Conservation (phyloP, 495 filamentous ascomycete species). For the Podospora comata region DNA sequence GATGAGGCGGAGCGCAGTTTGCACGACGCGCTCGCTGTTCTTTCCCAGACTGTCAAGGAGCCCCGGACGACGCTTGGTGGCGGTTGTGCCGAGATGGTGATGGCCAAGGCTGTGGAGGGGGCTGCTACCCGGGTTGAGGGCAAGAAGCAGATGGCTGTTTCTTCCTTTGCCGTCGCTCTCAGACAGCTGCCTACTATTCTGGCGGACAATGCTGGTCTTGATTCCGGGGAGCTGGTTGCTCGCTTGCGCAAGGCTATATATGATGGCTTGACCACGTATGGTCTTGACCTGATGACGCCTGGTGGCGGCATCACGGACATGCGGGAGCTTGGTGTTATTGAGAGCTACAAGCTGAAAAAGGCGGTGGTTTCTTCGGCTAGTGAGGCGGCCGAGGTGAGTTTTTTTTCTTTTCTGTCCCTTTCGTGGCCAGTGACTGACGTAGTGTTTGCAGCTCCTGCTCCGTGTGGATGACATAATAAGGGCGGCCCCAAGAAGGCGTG, state of each 20-base stretch:
- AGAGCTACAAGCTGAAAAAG: constrained; percentile 97
- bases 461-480: constrained; percentile 43
- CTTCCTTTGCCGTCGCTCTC: constrained; percentile 82
- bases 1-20: constrained; percentile 95
- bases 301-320: constrained; percentile 95
- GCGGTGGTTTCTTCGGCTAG: constrained; percentile 93
- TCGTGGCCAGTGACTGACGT: constrained; percentile 17
- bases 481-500: constrained; percentile 37
- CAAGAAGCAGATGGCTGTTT: constrained; percentile 93
- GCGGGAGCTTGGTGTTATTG: constrained; percentile 91
- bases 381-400: constrained; percentile 88
- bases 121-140: constrained; percentile 91
- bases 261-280: constrained; percentile 86
- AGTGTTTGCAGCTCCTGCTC: constrained; percentile 29
- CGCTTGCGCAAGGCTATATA: constrained; percentile 91
- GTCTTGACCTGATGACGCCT: constrained; percentile 82
- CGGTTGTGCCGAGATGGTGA: constrained; percentile 96
- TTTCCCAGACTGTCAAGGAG: constrained; percentile 95
- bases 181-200: constrained; percentile 94
- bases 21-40: constrained; percentile 93
- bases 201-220: constrained; percentile 94
- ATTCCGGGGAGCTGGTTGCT: constrained; percentile 89
- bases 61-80: constrained; percentile 91
- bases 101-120: constrained; percentile 96
- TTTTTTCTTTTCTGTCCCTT: background rate